Evolutionary conservation across 2,329 filamentous ascomycete species (phyloP), one percentile per base, ranked within the genome.

Genomic region (Pyrenophora tritici-repentis): DNA sequence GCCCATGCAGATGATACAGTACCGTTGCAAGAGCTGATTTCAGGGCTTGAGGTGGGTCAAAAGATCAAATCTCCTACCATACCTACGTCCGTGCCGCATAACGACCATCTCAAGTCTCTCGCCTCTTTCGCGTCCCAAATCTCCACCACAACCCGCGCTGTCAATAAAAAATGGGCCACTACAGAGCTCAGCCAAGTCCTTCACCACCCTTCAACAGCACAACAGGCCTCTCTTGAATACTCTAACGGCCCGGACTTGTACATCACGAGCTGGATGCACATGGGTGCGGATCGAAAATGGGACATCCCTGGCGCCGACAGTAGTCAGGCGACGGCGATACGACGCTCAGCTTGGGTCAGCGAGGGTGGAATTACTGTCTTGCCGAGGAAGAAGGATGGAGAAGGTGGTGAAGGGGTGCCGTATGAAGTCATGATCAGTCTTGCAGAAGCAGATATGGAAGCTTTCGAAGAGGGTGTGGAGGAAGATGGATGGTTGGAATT

Each of bases 191-290:
- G 22, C 12, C 44, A 18, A 14, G 37, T 47, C 17, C 42, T 51
- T 6, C 29, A 8, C 3, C 16, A 47, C 9, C 29, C 46, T 29
- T 29, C 18, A 18, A 24, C 9, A 32, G 26, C 26, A 35, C 36
- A 45, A 4, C 45, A 43, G 8, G 14, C 31, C 3, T 14, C 31
- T 10, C n/a, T 51, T 3, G 32, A n/a, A 10, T 55, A 58, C 1
- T 33, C 33, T 8, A 59, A 63, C 17, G 67, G 66, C 1, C 61
- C 64, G 2, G 65, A 69, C 31, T 26, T 69, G 3, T 68, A 63
- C 29, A 58, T 69, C n/a, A 66, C 66, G 1, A 65, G 58, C 18
- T 70, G 66, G 67, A 53, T 59, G 47, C 39, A 67, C 24, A 63
- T 68, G 20, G 61, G 61, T 2, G 60, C 55, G 1, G 60, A 66